Percentiles rank a stretch among this genome's conserved stretches.
These are phyloP conservation scores for Eucalyptus sideroxylon DNA, from an alignment of 345 rosid species.

Conservation along the genomic window DNA sequence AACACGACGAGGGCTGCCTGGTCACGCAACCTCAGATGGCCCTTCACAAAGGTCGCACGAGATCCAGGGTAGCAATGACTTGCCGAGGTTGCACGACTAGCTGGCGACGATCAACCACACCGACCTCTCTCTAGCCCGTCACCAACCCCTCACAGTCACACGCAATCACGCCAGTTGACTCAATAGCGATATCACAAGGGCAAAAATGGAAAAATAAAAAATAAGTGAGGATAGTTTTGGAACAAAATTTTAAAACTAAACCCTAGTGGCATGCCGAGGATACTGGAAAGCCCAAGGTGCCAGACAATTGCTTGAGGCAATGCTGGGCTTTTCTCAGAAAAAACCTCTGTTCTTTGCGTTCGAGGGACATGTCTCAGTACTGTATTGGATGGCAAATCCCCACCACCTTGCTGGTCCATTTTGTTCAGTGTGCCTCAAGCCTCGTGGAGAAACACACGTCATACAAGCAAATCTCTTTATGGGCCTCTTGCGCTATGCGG, in stretches of 20 bases:
- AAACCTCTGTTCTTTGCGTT: not conserved
- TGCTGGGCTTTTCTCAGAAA: not conserved
- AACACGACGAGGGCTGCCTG: rapidly evolving
- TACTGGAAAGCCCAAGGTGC: not conserved
- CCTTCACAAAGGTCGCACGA: no score
- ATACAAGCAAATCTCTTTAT: not conserved
- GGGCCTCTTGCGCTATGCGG: not conserved
- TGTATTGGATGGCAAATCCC: not conserved
- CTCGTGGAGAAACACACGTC: not conserved
- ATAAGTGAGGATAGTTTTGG: no score
- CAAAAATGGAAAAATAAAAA: no score
- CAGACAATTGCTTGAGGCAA: not conserved
- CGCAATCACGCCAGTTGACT: rapidly evolving
- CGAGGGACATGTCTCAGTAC: not conserved
- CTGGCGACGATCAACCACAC: rapidly evolving
- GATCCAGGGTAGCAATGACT: no score
- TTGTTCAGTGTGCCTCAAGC: not conserved
- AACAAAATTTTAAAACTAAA: no score
- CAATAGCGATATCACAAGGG: no score
- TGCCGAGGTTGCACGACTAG: rapidly evolving
- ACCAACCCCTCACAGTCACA: no score
- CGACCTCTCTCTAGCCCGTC: no score
- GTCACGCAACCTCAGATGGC: no score
- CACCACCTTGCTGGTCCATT: not conserved
- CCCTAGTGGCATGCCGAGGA: no score